phyloP scores from a whole-genome alignment of 2,329 filamentous ascomycete genomes.

The Cadophora luteo-olivacea region DNA sequence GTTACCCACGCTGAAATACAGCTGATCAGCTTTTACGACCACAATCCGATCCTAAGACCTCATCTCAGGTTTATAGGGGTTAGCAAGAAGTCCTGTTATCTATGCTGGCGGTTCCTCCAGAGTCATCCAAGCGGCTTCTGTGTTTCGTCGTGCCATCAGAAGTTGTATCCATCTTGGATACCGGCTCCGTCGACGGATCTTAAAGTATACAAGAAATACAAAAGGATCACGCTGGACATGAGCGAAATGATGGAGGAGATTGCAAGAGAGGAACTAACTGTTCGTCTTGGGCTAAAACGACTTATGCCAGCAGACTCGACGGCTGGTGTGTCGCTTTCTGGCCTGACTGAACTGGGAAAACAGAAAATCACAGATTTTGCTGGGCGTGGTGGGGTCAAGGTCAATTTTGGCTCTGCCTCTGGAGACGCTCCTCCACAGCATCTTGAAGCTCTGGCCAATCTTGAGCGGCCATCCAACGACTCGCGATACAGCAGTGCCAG shows the following conservation, averaged over 20 bases:
- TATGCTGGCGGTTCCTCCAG: conserved; percentile 42
- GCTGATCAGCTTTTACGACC: conserved; percentile 44
- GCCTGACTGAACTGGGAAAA: conserved; percentile 23
- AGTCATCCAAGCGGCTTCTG: conserved; percentile 38
- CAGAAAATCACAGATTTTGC: conserved; percentile 7
- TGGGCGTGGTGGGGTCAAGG: neutral
- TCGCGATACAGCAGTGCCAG: conserved; percentile 10
- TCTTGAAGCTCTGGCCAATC: neutral
- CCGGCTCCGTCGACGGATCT: conserved; percentile 34
- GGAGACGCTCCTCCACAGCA: conserved; percentile 9
- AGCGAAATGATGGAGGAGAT: conserved; percentile 27
- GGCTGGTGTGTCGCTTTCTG: conserved; percentile 31
- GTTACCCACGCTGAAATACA: conserved; percentile 46
- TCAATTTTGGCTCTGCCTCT: conserved; percentile 6
- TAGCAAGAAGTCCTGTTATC: conserved; percentile 46
- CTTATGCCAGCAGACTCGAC: conserved; percentile 30
- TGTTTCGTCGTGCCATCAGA: conserved; percentile 45
- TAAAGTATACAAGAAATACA: conserved; percentile 26
- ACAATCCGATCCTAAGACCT: conserved; percentile 35
- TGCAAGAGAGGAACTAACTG: conserved; percentile 23
- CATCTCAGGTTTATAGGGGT: conserved; percentile 42
- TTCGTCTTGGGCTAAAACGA: conserved; percentile 25
- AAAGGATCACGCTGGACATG: conserved; percentile 24
- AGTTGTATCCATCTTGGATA: conserved; percentile 46
- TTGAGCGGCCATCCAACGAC: neutral